phyloP scores from a whole-genome alignment of 306 rosid species.

The Macrotyloma uniflorum region DNA sequence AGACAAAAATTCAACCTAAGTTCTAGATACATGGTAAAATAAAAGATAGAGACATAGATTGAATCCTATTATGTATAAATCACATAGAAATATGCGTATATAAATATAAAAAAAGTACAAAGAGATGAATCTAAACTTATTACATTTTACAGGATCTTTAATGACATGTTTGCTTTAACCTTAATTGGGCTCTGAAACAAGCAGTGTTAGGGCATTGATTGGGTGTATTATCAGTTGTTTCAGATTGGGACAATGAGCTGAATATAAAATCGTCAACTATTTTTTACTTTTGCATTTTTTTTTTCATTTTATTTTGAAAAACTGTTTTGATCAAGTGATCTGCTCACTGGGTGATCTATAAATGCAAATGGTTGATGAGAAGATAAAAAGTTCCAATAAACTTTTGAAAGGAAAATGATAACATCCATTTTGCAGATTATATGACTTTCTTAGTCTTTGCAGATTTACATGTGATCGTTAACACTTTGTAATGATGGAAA shows the following conservation, averaged over 20 bases:
- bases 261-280: not conserved
- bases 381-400: not conserved
- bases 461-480: not conserved
- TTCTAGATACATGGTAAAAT: too few species aligned
- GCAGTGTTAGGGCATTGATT: not conserved
- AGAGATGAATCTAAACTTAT: too few species aligned
- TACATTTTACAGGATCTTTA: too few species aligned
- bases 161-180: conserved; percentile 8
- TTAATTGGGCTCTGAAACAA: not conserved
- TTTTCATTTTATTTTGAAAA: not conserved
- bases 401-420: not conserved
- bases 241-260: conserved; percentile 14
- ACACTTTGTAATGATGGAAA: conserved; percentile 20
- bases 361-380: not conserved
- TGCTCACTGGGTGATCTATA: not conserved
- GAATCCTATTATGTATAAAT: too few species aligned
- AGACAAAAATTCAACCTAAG: too few species aligned
- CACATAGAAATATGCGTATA: too few species aligned
- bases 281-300: not conserved
- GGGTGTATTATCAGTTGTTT: not conserved
- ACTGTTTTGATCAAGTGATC: conserved; percentile 12
- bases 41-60: too few species aligned
- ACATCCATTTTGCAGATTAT: conserved; percentile 19
- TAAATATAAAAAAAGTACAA: too few species aligned
- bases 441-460: conserved; percentile 26